These are phyloP conservation scores for Komagataea norvegica DNA, from an alignment of 1,139 yeast genomes.

Conservation along the genomic window DNA sequence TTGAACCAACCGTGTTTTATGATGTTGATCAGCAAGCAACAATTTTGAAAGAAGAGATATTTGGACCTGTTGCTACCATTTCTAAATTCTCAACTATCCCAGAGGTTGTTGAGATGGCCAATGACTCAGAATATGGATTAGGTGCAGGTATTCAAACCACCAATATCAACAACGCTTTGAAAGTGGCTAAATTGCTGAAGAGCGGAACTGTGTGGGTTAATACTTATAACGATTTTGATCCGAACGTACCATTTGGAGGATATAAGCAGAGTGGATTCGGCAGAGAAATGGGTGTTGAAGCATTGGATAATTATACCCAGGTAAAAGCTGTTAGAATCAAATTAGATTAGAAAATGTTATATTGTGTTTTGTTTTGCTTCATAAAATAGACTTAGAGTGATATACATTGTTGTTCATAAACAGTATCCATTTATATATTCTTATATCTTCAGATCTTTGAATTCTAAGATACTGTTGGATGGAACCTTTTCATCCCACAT, in stretches of 20 bases:
- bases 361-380: too few relatives aligned
- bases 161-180: slow-evolving; percentile 46
- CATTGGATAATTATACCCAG: slow-evolving; percentile 67
- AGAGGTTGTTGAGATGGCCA: slow-evolving; percentile 59
- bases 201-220: slow-evolving; percentile 80
- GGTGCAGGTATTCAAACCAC: slow-evolving; percentile 77
- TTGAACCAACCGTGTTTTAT: slow-evolving; percentile 64
- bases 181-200: slow-evolving; percentile 55
- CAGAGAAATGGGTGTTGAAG: slow-evolving; percentile 76
- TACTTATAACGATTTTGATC: slow-evolving; percentile 69
- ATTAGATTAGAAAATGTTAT: slow-evolving; percentile 32
- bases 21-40: slow-evolving; percentile 55
- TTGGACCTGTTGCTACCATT: slow-evolving; percentile 70
- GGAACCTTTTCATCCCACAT: slow-evolving; percentile 23
- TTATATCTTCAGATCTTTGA: slow-evolving; percentile 3
- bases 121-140: slow-evolving; percentile 69
- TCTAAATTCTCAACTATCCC: slow-evolving; percentile 60
- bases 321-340: slow-evolving; percentile 65
- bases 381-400: too few relatives aligned
- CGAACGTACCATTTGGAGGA: slow-evolving; percentile 74
- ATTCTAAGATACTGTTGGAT: not conserved
- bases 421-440: too few relatives aligned
- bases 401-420: too few relatives aligned
- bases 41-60: slow-evolving; percentile 54
- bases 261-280: slow-evolving; percentile 75